phyloP scores from a whole-genome alignment of 306 rosid species.

The Amphicarpaea edgeworthii region DNA sequence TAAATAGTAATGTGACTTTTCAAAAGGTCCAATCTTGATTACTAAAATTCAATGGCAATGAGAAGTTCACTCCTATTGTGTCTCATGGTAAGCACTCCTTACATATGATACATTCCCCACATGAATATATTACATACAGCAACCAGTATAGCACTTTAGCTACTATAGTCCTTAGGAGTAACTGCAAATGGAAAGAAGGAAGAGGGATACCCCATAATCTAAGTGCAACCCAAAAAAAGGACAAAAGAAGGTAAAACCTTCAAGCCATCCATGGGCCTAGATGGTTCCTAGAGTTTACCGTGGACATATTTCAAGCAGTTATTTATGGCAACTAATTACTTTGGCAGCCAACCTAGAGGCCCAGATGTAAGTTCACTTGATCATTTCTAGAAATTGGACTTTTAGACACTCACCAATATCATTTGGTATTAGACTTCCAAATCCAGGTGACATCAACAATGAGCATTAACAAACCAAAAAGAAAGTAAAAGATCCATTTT shows the following conservation, averaged over 20 bases:
- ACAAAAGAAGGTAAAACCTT: neutral
- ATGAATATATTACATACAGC: neutral
- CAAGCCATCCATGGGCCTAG: neutral
- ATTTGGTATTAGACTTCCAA: neutral
- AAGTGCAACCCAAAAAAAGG: neutral
- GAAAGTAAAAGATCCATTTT: neutral
- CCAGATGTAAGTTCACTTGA: neutral
- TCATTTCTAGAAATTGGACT: neutral
- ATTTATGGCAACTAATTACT: neutral
- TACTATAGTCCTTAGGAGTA: neutral
- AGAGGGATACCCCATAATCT: neutral
- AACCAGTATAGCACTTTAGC: neutral
- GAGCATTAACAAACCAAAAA: neutral
- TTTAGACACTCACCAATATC: neutral
- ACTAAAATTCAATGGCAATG: constrained; percentile 6
- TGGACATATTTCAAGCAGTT: neutral
- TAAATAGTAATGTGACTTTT: neutral
- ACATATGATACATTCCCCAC: neutral
- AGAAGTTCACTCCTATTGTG: neutral
- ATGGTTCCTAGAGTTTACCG: neutral
- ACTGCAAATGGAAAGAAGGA: neutral
- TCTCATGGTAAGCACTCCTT: constrained; percentile 7
- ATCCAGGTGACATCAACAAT: neutral
- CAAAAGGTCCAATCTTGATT: constrained; percentile 1
- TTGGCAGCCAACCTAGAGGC: neutral